phyloP scores from a whole-genome alignment of 2,329 filamentous ascomycete species.

The Penicillium sp. region DNA sequence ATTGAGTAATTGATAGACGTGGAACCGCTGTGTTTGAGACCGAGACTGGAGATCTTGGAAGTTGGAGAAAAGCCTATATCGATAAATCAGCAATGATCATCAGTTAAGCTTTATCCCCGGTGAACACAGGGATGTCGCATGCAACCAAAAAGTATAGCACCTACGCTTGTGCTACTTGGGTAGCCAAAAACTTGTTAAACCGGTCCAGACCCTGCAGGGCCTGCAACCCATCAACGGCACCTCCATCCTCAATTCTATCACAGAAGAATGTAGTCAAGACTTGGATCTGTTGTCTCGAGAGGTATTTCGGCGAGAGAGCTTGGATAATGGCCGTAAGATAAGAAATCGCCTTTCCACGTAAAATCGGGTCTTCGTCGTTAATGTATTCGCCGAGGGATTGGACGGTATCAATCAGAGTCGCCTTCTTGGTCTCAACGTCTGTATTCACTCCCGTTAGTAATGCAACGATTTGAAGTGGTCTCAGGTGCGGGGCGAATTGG shows the following conservation, averaged over 20 bases:
- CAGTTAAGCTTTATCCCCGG: slow-evolving; percentile 14
- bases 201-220: slow-evolving; percentile 60
- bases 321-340: slow-evolving; percentile 47
- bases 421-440: slow-evolving; percentile 61
- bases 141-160: slow-evolving; percentile 26
- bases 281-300: slow-evolving; percentile 61
- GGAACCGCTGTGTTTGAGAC: slow-evolving; percentile 64
- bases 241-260: slow-evolving; percentile 63
- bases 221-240: slow-evolving; percentile 59
- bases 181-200: slow-evolving; percentile 59
- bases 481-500: slow-evolving; percentile 8
- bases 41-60: slow-evolving; percentile 60
- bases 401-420: slow-evolving; percentile 62
- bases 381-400: slow-evolving; percentile 66
- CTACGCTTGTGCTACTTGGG: slow-evolving; percentile 55
- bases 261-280: slow-evolving; percentile 65
- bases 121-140: not conserved
- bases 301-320: slow-evolving; percentile 53
- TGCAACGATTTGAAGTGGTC: slow-evolving; percentile 5
- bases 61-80: slow-evolving; percentile 49
- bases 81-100: slow-evolving; percentile 16
- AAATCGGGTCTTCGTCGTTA: slow-evolving; percentile 62
- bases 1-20: slow-evolving; percentile 62
- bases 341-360: slow-evolving; percentile 58
- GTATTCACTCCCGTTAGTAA: slow-evolving; percentile 14